Evolutionary conservation across 768 basidiomycete genomes (phyloP), one percentile per base, ranked within the genome.

Genomic region (Tylopilus sp.): DNA sequence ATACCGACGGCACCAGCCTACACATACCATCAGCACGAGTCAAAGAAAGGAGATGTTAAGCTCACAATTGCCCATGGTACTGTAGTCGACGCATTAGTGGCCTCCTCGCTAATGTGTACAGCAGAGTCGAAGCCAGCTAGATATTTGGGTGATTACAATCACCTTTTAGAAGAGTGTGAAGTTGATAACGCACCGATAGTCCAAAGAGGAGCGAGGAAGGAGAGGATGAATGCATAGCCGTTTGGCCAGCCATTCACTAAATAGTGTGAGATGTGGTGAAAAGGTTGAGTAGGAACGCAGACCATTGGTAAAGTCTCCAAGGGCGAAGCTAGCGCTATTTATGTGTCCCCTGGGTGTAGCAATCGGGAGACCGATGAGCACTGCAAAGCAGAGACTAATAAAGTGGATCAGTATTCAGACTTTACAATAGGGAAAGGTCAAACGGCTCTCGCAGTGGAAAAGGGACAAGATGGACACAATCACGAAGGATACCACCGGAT

Each of bases 241-340:
- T 69, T 66, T 1, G 76, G 69, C 78, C 78, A 81, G 5, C 74
- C 72, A 24, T 72, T 65, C 6, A 68, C 75, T 75, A 38, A 24
- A 37, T 2, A 36, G 12, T 2, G 25, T 64, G 30, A 60, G 48
- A 13, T 21, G 3, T 6, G 17, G 2, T 26, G 34, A 10, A 17
- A 14, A 28, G 50, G 17, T 5, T 0, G 37, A 40, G 48, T 25
- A 30, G 7, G 21, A 45, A 4, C 31, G 43, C 75, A 28, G 38
- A 85, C 85, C 61, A 54, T 87, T 86, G 36, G 75, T 70, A 50
- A 86, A 87, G 46, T 82, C 76, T 19, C 81, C 78, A 6, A 90
- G 73, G 0, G 84, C 86, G 52, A 78, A 85, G 21, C 75, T 74
- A 1, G 85, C 80, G 1, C 69, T 77, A 63, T 89, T 90, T 56